These are phyloP conservation scores for Fraxinus nigra DNA, from an alignment of 305 asterid genomes.

Conservation along the genomic window DNA sequence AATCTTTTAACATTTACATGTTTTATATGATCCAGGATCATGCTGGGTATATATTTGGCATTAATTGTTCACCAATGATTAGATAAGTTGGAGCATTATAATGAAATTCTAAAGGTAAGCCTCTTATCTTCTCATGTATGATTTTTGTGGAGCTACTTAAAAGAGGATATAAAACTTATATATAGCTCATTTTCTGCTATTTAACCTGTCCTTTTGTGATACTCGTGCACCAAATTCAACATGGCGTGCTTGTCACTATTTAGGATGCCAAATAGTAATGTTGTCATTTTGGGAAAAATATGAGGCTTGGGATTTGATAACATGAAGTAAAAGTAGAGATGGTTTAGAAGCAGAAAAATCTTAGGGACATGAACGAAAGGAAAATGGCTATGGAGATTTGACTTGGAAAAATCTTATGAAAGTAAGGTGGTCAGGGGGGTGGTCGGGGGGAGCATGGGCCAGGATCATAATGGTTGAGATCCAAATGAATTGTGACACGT, in stretches of 20 bases:
- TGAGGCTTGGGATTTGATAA: too few species aligned
- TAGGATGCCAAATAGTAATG: too few species aligned
- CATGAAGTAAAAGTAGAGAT: background rate
- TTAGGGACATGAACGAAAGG: background rate
- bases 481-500: background rate
- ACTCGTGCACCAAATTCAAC: background rate
- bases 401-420: background rate
- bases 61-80: conserved; percentile 71
- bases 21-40: conserved; percentile 58
- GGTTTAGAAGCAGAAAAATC: background rate
- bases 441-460: too few species aligned
- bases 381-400: background rate
- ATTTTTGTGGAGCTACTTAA: conserved; percentile 10
- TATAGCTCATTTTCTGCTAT: background rate
- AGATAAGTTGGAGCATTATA: conserved; percentile 79
- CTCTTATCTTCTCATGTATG: conserved; percentile 23
- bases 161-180: background rate
- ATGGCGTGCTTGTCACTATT: too few species aligned
- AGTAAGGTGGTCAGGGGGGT: too few species aligned
- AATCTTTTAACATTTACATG: background rate
- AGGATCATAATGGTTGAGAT: background rate
- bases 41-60: conserved; percentile 93
- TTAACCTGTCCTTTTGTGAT: background rate
- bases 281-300: too few species aligned
- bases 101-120: conserved; percentile 61